Percentiles rank a stretch among this genome's conserved stretches.
Conservation (phyloP, 106 monocot species). For the Allium cepa region DNA sequence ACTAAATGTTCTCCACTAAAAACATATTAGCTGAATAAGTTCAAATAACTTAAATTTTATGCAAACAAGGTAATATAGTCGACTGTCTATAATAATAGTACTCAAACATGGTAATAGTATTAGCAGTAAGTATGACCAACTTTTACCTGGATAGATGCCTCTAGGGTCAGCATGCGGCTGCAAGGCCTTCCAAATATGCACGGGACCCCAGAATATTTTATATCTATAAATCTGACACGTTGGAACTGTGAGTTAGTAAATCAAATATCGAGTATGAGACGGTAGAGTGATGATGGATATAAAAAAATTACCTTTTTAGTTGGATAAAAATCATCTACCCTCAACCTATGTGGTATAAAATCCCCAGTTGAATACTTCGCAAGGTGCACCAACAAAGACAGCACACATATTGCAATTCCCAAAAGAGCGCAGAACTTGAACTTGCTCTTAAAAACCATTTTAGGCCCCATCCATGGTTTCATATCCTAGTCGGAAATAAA, state of each 20-base stretch:
- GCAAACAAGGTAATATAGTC: no score
- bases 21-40: no score
- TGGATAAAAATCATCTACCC: conserved; percentile 35
- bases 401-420: conserved; percentile 51
- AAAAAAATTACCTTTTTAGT: conserved; percentile 22
- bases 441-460: conserved; percentile 68
- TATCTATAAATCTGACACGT: conserved; percentile 31
- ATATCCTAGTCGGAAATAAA: not conserved
- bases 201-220: conserved; percentile 69
- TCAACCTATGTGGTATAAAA: conserved; percentile 29
- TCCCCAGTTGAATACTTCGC: conserved; percentile 56
- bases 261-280: no score
- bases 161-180: conserved; percentile 74
- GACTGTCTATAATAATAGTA: no score
- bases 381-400: conserved; percentile 54
- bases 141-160: conserved; percentile 48
- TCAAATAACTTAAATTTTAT: no score
- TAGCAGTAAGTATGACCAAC: not conserved
- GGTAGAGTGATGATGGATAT: no score
- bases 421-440: conserved; percentile 56
- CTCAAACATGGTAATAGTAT: no score
- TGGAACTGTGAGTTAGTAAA: not conserved
- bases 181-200: conserved; percentile 48
- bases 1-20: no score
- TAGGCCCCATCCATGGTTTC: conserved; percentile 2